Percentiles rank a stretch among this genome's conserved stretches.
phyloP scores from a whole-genome alignment of 306 rosid genomes.

The Phaseolus lunatus region DNA sequence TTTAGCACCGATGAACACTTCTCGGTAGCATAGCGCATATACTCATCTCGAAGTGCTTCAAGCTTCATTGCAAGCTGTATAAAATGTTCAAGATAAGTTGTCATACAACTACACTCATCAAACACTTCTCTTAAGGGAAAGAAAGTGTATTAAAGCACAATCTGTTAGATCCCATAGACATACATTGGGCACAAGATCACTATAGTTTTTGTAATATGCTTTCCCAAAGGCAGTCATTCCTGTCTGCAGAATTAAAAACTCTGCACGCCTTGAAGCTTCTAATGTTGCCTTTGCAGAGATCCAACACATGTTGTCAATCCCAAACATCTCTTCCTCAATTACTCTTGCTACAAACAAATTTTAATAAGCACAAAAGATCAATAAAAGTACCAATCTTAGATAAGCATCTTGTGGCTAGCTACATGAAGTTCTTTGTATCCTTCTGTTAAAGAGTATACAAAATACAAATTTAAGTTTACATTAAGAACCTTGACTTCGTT shows the following conservation, averaged over 20 bases:
- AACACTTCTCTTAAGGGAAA: constrained; percentile 34
- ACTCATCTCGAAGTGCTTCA: constrained; percentile 94
- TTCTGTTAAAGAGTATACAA: constrained; percentile 27
- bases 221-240: constrained; percentile 99
- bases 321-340: constrained; percentile 97
- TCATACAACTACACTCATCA: constrained; percentile 30
- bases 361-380: constrained; percentile 29
- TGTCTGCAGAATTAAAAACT: constrained; percentile 87
- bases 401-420: constrained; percentile 28
- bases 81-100: constrained; percentile 46
- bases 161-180: constrained; percentile 42
- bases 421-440: constrained; percentile 21
- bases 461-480: constrained; percentile 19
- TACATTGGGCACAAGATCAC: constrained; percentile 97
- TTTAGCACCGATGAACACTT: constrained; percentile 74
- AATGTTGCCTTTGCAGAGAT: constrained; percentile 87
- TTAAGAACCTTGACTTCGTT: constrained; percentile 20
- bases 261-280: constrained; percentile 87
- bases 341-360: constrained; percentile 74
- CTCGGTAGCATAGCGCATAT: constrained; percentile 87
- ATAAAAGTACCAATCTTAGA: constrained; percentile 23
- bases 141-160: constrained; percentile 29
- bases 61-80: constrained; percentile 91
- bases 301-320: constrained; percentile 94
- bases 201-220: constrained; percentile 78